Conservation (phyloP, 371 early-diverging fungal species). For the Syncephalastrum contaminatum region DNA sequence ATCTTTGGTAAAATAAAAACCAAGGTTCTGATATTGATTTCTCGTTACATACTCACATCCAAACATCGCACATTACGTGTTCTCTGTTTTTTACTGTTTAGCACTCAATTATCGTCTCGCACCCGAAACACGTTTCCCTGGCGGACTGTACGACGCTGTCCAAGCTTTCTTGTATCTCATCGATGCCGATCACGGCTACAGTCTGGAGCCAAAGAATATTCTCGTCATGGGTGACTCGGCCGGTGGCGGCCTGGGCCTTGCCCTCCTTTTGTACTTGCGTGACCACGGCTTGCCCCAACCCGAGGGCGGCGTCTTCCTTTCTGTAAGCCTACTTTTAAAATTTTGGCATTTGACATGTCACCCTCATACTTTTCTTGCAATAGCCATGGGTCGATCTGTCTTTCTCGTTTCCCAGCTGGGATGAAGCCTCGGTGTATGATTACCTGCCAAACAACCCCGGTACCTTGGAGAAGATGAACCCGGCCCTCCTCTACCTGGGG, state of each 20-base stretch:
- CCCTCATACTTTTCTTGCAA: neutral
- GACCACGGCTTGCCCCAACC: conserved; percentile 51
- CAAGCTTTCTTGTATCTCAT: conserved; percentile 68
- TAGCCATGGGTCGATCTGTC: conserved; percentile 48
- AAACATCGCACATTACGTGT: too few species aligned
- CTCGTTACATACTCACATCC: too few species aligned
- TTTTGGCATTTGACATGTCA: neutral
- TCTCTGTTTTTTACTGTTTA: conserved; percentile 9
- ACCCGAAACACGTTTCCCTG: conserved; percentile 79
- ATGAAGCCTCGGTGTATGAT: conserved; percentile 27
- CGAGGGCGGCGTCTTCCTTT: conserved; percentile 37
- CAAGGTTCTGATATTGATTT: too few species aligned
- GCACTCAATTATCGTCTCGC: conserved; percentile 75
- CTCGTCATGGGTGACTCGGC: conserved; percentile 82
- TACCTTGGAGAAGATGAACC: conserved; percentile 16
- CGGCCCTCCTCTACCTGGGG: conserved; percentile 34
- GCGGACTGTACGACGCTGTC: conserved; percentile 75
- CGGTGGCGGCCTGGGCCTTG: conserved; percentile 58
- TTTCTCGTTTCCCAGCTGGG: conserved; percentile 37
- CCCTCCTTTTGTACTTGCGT: conserved; percentile 49
- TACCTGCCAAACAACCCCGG: conserved; percentile 31
- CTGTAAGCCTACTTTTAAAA: conserved; percentile 16
- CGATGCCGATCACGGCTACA: conserved; percentile 27
- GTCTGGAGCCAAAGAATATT: conserved; percentile 59
- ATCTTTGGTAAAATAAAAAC: conserved; percentile 40